Conservation (phyloP, 495 filamentous ascomycete species). For the Aspergillus ellipticus region DNA sequence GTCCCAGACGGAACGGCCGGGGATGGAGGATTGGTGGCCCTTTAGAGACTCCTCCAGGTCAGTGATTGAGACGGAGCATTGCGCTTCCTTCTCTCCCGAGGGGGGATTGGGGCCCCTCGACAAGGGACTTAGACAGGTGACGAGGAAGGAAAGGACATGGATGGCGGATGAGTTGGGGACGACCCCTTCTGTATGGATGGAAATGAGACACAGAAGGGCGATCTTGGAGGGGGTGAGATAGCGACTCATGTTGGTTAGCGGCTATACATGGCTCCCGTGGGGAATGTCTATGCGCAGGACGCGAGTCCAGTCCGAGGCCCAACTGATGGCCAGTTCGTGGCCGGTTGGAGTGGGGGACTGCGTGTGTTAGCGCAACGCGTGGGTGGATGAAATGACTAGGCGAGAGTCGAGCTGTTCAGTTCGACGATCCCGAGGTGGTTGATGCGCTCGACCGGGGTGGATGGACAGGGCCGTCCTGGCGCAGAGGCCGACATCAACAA, state of each 20-base stretch:
- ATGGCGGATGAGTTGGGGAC: slow-evolving; percentile 73
- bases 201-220: slow-evolving; percentile 72
- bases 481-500: background rate
- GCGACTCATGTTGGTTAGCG: slow-evolving; percentile 55
- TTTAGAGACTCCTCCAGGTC: slow-evolving; percentile 63
- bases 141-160: slow-evolving; percentile 82
- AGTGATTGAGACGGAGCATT: slow-evolving; percentile 57
- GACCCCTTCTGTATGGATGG: slow-evolving; percentile 70
- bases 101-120: slow-evolving; percentile 31
- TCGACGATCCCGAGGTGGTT: background rate
- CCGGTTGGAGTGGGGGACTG: background rate
- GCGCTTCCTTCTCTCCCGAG: slow-evolving; percentile 34
- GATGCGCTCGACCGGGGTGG: background rate
- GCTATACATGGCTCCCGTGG: background rate
- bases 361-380: background rate
- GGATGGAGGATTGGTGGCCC: slow-evolving; percentile 60
- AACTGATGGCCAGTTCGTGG: no score
- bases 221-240: slow-evolving; percentile 85
- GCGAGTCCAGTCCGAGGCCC: background rate
- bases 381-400: background rate
- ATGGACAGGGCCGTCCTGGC: background rate
- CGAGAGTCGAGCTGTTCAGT: no score
- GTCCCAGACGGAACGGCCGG: slow-evolving; percentile 82
- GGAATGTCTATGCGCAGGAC: background rate
- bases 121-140: slow-evolving; percentile 63